A percentile compares a stretch with the other conserved stretches of the same genome.
Evolutionary conservation across 345 rosid genomes (phyloP).

Genomic region (Toxicodendron radicans): DNA sequence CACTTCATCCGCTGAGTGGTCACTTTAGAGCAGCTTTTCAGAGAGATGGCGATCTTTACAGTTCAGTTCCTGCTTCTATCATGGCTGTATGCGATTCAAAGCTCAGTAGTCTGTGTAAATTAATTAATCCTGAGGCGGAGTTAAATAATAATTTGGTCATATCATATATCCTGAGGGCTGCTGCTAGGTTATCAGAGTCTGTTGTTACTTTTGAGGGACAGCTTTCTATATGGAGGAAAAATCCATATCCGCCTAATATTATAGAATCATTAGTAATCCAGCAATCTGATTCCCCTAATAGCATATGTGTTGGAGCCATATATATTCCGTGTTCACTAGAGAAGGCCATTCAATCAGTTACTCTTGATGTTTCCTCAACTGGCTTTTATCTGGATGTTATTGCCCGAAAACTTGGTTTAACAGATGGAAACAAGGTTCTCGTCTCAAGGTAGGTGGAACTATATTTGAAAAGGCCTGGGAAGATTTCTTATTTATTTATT

Average conservation of each 20-base stretch:
- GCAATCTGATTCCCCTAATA: conserved; percentile 35
- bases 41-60: conserved; percentile 60
- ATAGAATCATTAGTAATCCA: conserved; percentile 40
- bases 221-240: conserved; percentile 54
- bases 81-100: conserved; percentile 70
- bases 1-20: conserved; percentile 66
- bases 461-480: neutral
- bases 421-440: conserved; percentile 60
- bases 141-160: conserved; percentile 56
- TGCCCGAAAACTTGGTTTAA: conserved; percentile 60
- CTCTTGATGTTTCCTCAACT: conserved; percentile 45
- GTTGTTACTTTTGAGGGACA: conserved; percentile 41
- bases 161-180: conserved; percentile 64
- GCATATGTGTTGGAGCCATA: conserved; percentile 36
- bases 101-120: conserved; percentile 60
- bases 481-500: neutral
- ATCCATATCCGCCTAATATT: conserved; percentile 48
- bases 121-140: conserved; percentile 60
- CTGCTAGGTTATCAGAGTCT: conserved; percentile 47
- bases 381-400: conserved; percentile 72
- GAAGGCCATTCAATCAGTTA: conserved; percentile 44
- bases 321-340: conserved; percentile 50
- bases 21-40: conserved; percentile 75
- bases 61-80: conserved; percentile 74
- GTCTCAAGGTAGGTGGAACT: conserved; percentile 64